Evolutionary conservation across 2,329 filamentous ascomycete species (phyloP).

Genomic region (Penicillium psychrosexuale): DNA sequence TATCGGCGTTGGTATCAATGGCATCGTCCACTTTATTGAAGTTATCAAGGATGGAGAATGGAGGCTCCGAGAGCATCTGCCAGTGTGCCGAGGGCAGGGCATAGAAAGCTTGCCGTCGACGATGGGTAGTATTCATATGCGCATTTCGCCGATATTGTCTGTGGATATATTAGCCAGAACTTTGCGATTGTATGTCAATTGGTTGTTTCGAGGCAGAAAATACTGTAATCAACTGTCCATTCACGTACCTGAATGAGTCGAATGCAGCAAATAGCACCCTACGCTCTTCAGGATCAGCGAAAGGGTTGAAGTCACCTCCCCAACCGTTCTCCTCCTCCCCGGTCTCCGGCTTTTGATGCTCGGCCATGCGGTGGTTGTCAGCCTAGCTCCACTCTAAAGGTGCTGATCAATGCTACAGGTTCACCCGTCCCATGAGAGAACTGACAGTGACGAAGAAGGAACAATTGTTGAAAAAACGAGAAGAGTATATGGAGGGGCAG

Average conservation of each 20-base stretch:
- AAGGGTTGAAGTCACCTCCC: constrained; percentile 62
- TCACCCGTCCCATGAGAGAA: not conserved
- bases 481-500: constrained; percentile 9
- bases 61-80: constrained; percentile 73
- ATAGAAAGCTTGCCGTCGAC: constrained; percentile 89
- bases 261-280: constrained; percentile 75
- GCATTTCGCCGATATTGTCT: constrained; percentile 83
- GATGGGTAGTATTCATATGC: constrained; percentile 87
- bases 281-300: constrained; percentile 75
- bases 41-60: constrained; percentile 77
- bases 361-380: constrained; percentile 6
- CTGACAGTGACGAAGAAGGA: not conserved
- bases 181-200: not conserved
- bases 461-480: not conserved
- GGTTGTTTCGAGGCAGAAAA: not conserved
- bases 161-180: constrained; percentile 5
- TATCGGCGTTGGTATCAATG: constrained; percentile 81
- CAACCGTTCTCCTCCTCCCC: constrained; percentile 40
- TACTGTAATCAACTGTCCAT: not conserved
- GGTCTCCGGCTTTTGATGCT: not conserved
- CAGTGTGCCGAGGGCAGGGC: constrained; percentile 80
- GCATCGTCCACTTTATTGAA: constrained; percentile 78
- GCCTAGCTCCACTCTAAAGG: not conserved
- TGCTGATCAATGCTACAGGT: not conserved
- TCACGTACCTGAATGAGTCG: constrained; percentile 81